phyloP scores from a whole-genome alignment of 768 basidiomycete species.

The Lactarius indigo region DNA sequence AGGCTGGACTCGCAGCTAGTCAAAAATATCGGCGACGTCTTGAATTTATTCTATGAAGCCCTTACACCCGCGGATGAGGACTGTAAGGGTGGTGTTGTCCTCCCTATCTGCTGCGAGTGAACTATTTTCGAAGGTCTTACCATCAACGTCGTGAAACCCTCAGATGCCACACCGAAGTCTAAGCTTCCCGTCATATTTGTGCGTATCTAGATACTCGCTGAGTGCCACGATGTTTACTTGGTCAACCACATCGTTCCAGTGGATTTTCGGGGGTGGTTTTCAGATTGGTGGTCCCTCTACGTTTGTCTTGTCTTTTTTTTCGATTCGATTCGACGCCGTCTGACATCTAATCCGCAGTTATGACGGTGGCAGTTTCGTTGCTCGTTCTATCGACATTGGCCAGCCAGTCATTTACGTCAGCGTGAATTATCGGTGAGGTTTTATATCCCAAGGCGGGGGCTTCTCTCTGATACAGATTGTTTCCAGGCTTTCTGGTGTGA shows the following conservation, averaged over 20 bases:
- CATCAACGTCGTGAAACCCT: constrained; percentile 28
- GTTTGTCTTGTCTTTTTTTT: constrained; percentile 7
- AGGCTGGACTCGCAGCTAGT: neutral
- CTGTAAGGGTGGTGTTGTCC: constrained; percentile 20
- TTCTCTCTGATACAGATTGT: neutral
- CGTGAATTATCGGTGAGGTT: constrained; percentile 30
- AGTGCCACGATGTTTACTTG: neutral
- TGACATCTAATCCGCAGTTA: constrained; percentile 14
- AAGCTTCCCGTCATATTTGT: constrained; percentile 30
- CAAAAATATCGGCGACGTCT: neutral
- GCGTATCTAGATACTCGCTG: neutral
- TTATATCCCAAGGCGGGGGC: neutral
- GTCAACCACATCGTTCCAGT: constrained; percentile 11
- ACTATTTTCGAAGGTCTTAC: constrained; percentile 26
- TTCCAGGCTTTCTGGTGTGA: constrained; percentile 22
- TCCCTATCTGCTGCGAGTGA: neutral
- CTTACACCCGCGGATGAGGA: constrained; percentile 25
- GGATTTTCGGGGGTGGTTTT: constrained; percentile 30
- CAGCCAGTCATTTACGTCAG: constrained; percentile 30
- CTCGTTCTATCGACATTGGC: constrained; percentile 27
- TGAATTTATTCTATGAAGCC: neutral
- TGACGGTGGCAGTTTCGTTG: constrained; percentile 27
- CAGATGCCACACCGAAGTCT: constrained; percentile 2
- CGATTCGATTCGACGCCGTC: neutral
- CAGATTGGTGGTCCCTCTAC: constrained; percentile 14